Evolutionary conservation across 495 filamentous ascomycete genomes (phyloP).

Genomic region (Penicillium lagena): DNA sequence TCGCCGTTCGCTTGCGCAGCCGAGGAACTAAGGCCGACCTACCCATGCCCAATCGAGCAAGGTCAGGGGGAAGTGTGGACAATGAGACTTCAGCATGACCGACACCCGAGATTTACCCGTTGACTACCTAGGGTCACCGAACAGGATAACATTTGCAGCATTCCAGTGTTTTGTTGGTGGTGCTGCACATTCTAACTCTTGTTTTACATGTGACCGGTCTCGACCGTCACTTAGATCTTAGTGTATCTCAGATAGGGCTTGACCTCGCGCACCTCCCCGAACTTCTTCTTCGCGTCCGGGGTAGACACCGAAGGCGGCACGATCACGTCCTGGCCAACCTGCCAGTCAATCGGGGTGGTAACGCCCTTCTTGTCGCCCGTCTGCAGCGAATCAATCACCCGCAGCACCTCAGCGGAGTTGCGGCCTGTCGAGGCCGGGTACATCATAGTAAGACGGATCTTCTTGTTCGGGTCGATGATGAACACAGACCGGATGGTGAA

Average conservation of each 20-base stretch:
- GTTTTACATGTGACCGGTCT: background rate
- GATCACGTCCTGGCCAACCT: conserved; percentile 87
- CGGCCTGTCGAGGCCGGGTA: conserved; percentile 97
- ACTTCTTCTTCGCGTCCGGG: conserved; percentile 82
- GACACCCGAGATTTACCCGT: conserved; percentile 2
- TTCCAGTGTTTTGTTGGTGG: too few relatives aligned
- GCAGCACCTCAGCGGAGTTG: conserved; percentile 92
- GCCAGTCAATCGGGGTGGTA: conserved; percentile 92
- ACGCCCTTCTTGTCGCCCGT: conserved; percentile 94
- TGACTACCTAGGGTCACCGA: background rate
- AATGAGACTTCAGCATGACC: background rate
- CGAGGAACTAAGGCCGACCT: conserved; percentile 7
- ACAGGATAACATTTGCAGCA: too few relatives aligned
- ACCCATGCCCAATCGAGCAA: conserved; percentile 11
- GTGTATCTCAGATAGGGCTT: conserved; percentile 67
- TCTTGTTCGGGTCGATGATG: conserved; percentile 98
- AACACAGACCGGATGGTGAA: conserved; percentile 99
- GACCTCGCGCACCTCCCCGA: conserved; percentile 84
- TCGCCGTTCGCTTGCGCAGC: conserved; percentile 13
- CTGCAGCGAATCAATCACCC: conserved; percentile 92
- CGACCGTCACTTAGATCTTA: conserved; percentile 10
- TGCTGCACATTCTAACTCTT: background rate
- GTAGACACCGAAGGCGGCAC: conserved; percentile 85
- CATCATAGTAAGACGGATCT: conserved; percentile 89
- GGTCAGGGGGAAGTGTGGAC: background rate